Evolutionary conservation across 805 yeast species (phyloP).

Genomic region (Metschnikowia baotianmanensis): DNA sequence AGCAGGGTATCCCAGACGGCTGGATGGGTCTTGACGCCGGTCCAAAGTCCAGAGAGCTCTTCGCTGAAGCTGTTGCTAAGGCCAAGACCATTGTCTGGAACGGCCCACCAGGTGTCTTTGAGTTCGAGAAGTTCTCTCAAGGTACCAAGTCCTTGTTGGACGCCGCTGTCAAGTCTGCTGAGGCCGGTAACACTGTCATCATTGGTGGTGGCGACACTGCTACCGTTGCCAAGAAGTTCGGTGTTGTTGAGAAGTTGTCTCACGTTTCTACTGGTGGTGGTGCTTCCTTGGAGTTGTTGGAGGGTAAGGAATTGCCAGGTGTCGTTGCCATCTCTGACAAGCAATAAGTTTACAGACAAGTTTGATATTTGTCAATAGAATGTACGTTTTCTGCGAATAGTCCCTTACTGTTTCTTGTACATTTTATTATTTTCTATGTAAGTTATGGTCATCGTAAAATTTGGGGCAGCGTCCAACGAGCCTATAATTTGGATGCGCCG

Average conservation of each 20-base stretch:
- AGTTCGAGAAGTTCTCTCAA: conserved; percentile 84
- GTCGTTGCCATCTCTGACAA: conserved; percentile 88
- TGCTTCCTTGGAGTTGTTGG: conserved; percentile 97
- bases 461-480: not conserved
- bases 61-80: conserved; percentile 77
- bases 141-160: conserved; percentile 92
- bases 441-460: not conserved
- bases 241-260: conserved; percentile 92
- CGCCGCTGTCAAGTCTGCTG: conserved; percentile 83
- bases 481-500: conserved; percentile 40
- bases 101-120: conserved; percentile 99
- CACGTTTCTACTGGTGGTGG: conserved; percentile 99
- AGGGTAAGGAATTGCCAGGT: conserved; percentile 99
- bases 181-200: conserved; percentile 89
- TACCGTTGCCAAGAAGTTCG: conserved; percentile 97
- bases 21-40: conserved; percentile 98
- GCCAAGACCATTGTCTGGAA: conserved; percentile 99
- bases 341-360: conserved; percentile 12
- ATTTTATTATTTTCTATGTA: no score
- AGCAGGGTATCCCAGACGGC: conserved; percentile 89
- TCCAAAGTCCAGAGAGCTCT: conserved; percentile 79
- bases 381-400: not conserved
- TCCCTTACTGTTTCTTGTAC: no score
- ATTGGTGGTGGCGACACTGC: conserved; percentile 99
- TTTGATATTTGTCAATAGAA: conserved; percentile 7